Conservation (phyloP, 768 basidiomycete species). For the Serendipita sp. region DNA sequence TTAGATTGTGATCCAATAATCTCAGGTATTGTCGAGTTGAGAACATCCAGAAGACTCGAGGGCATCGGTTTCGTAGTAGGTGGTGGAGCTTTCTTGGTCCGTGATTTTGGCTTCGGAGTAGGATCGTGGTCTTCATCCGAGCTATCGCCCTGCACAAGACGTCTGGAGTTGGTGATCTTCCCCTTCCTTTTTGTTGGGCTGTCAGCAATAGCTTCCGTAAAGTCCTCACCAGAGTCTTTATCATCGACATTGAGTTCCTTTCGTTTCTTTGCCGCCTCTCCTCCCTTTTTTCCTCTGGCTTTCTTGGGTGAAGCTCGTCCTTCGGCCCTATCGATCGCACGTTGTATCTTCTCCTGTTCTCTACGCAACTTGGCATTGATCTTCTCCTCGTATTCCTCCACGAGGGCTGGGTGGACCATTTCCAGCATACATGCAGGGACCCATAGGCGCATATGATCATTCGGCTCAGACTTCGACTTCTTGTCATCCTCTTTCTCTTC, state of each 20-base stretch:
- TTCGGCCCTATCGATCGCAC: neutral
- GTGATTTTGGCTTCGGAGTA: neutral
- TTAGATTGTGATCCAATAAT: neutral
- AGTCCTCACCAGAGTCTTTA: too few relatives aligned
- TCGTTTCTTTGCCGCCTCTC: too few relatives aligned
- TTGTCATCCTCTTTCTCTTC: constrained; percentile 23
- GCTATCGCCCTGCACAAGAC: neutral
- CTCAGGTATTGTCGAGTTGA: neutral
- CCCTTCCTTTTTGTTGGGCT: too few relatives aligned
- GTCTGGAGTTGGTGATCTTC: too few relatives aligned
- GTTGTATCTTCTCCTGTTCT: constrained; percentile 19
- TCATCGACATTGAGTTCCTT: too few relatives aligned
- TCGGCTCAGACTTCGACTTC: constrained; percentile 32
- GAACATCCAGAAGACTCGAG: neutral
- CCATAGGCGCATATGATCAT: constrained; percentile 53
- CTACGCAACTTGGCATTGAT: constrained; percentile 33
- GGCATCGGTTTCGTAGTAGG: neutral
- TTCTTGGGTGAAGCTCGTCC: constrained; percentile 1
- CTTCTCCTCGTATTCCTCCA: constrained; percentile 38
- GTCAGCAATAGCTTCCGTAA: too few relatives aligned
- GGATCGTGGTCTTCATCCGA: neutral
- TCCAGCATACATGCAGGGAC: constrained; percentile 66
- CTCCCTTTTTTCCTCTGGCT: neutral
- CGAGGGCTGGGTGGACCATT: constrained; percentile 47
- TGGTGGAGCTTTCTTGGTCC: neutral